Base-by-base conservation (phyloP, 2,329 filamentous ascomycete genomes). In the Hypoxylon sp. region DNA sequence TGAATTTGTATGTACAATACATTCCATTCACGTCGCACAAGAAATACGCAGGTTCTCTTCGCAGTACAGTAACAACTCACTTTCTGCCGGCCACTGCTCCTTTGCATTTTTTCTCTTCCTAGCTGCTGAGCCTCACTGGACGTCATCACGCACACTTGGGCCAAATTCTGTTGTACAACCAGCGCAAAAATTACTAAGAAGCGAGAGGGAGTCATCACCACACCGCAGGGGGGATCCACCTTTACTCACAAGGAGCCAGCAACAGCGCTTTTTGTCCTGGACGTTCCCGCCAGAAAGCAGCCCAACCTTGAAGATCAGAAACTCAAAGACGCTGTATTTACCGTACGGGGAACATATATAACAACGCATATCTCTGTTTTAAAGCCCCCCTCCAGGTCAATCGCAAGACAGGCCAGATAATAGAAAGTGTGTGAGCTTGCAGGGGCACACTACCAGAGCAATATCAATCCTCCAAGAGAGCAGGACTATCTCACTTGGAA, bases 61-160 rank as follows among this genome's bases (percentile, higher is more conserved):
- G 54, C 57, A 54, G 61, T 62, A 67, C 65, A 60, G 68, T 68
- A 72, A 65, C 68, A 67, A 63, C 53, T 69, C 52, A 55, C 52
- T 47, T 50, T 53, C 59, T 59, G 53, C 65, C 62, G 62, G 62
- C 37, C 37, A 17, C 51, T 52, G 21, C 50, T 56, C 51, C 51
- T 52, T 51, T 57, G 31, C 27, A n/a, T 39, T 51, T 56, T 13
- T 35, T 21, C 6, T n/a, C 21, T 44, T 55, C 44, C 60, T 39
- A 29, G 37, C 51, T 70, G 70, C 68, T 72, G 67, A 72, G 70
- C 70, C 70, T 68, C 70, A 70, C 68, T 48, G 62, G 54, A 72
- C 70, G 70, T 72, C 70, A 70, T 69, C 65, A 69, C 61, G 58
- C 56, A 69, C 65, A 57, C 32, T 47, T 50, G 55, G 27, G 50